Evolutionary conservation across 1,139 yeast species (phyloP), one percentile per base, ranked within the genome.

Genomic region (Suhomyces coccinellae): DNA sequence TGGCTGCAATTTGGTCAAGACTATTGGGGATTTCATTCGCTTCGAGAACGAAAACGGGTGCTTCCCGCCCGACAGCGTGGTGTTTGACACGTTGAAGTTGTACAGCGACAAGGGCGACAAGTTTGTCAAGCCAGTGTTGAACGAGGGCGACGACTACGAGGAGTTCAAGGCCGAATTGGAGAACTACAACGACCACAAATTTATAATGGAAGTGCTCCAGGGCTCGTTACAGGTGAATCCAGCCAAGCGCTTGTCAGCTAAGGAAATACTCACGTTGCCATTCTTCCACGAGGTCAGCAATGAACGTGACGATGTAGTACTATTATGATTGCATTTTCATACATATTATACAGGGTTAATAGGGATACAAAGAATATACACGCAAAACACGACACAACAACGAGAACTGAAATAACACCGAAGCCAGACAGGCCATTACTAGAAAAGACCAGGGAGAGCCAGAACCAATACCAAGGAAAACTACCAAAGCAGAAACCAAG

Each of bases 141-240:
- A 15, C 14, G 51, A 35, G 48, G 50, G 47, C 4, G 41, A 37
- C 2, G 46, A 45, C n/a, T 43, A 52, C 33, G 63, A 56, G 9
- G 52, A 44, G 22, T 55, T 52, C 47, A 52, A 51, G 38, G 45
- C 36, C 28, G 55, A 56, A 12, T 33, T 62, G 40, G 73, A 63
- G 35, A 61, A 63, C 43, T 73, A 64, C 53, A 55, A 61, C 33
- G 79, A 73, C 50, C 76, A 73, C 53, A 65, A 65, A 51, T 56
- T 69, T 38, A 79, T 85, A 15, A 57, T 82, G 41, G 82, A 81
- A 33, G 66, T 86, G 41, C 67, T 86, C 33, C 68, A 71, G 50
- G 69, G 68, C 8, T 76, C 84, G 53, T 69, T 86, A 57, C 77
- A 73, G 41, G 69, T 83, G 67, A 84, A 85, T 63, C 82, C 81